A percentile compares a stretch with the other conserved stretches of the same genome.
Conservation (phyloP, 306 rosid genomes). For the Quillaja saponaria region DNA sequence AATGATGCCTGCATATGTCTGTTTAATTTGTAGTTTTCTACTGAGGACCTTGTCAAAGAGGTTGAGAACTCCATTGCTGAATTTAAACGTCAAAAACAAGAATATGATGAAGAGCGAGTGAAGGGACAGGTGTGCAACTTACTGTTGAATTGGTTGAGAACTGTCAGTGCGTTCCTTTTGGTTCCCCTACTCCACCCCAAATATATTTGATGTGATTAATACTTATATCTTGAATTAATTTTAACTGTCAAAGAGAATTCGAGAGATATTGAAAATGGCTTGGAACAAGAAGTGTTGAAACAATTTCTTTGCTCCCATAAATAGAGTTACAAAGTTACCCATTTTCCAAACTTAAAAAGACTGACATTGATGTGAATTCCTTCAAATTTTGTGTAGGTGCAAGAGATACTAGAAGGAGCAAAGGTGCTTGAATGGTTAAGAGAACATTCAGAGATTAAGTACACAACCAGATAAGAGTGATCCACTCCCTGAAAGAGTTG, state of each 20-base stretch:
- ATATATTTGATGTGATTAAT: conserved; percentile 16
- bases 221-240: conserved; percentile 12
- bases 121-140: conserved; percentile 66
- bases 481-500: conserved; percentile 15
- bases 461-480: conserved; percentile 50
- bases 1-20: conserved; percentile 4
- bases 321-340: no score
- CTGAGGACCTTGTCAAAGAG: conserved; percentile 83
- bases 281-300: no score
- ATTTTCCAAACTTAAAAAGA: no score
- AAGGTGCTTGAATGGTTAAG: conserved; percentile 97
- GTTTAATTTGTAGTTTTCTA: conserved; percentile 60
- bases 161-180: conserved; percentile 3
- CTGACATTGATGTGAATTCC: conserved; percentile 1
- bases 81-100: conserved; percentile 79
- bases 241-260: no score
- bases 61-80: conserved; percentile 84
- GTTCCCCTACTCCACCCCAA: conserved; percentile 9
- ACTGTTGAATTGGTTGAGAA: conserved; percentile 24
- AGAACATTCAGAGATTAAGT: conserved; percentile 76
- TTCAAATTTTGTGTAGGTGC: conserved; percentile 60
- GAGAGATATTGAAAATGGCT: no score
- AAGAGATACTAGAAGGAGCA: conserved; percentile 95
- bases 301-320: no score
- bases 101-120: conserved; percentile 85